phyloP scores from a whole-genome alignment of 768 basidiomycete genomes.

The Termitomyces sp. region DNA sequence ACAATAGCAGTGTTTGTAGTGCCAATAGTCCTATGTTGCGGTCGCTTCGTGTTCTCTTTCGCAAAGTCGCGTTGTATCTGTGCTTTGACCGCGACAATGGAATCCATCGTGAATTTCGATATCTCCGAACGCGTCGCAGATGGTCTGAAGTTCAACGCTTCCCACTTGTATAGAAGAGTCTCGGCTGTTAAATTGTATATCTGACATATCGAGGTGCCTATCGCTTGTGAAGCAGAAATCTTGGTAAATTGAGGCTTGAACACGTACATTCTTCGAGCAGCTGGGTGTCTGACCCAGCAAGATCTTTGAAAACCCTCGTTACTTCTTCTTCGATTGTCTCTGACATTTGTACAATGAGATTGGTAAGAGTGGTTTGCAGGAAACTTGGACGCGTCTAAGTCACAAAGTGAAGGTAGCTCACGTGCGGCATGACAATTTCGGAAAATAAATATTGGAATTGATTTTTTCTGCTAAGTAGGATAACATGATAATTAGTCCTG shows the following conservation, averaged over 20 bases:
- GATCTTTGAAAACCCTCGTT: slow-evolving; percentile 18
- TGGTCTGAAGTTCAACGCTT: slow-evolving; percentile 42
- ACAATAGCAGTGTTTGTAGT: slow-evolving; percentile 23
- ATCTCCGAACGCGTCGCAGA: slow-evolving; percentile 30
- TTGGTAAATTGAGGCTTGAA: neutral
- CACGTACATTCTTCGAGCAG: slow-evolving; percentile 47
- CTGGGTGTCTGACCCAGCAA: slow-evolving; percentile 30
- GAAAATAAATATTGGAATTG: neutral
- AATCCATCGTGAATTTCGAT: slow-evolving; percentile 40
- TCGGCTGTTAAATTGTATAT: slow-evolving; percentile 51
- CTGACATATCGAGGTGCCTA: slow-evolving; percentile 62
- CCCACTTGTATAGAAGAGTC: slow-evolving; percentile 61
- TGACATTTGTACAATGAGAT: slow-evolving; percentile 11
- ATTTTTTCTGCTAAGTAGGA: neutral
- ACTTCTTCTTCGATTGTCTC: slow-evolving; percentile 20
- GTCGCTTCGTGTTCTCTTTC: slow-evolving; percentile 25
- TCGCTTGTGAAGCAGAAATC: neutral
- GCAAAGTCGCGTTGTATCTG: slow-evolving; percentile 42
- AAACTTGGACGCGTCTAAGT: slow-evolving; percentile 4
- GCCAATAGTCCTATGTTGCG: slow-evolving; percentile 22
- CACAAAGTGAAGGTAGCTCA: slow-evolving; percentile 1
- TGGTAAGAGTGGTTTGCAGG: neutral
- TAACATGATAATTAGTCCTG: slow-evolving; percentile 4
- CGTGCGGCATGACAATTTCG: slow-evolving; percentile 3
- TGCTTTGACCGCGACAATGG: slow-evolving; percentile 39